Evolutionary conservation across 192 early-diverging fungal genomes (phyloP).

Genomic region (Anaeromyces robustus): DNA sequence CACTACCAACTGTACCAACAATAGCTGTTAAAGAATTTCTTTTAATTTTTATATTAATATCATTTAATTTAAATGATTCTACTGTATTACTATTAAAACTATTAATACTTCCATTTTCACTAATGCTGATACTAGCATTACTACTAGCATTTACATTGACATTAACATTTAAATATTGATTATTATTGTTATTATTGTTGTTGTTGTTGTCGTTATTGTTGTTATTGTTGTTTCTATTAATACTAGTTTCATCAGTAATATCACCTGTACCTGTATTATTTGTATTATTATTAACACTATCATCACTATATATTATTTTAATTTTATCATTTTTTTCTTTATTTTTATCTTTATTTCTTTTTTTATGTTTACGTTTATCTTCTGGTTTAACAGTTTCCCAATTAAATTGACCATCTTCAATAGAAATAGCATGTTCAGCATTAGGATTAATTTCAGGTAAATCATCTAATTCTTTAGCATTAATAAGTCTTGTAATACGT

Average conservation of each 20-base stretch:
- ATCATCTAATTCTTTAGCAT: slow-evolving; percentile 25
- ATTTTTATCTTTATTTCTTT: no score
- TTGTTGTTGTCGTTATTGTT: no score
- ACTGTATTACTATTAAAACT: no score
- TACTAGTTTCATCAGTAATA: not conserved
- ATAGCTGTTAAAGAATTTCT: slow-evolving; percentile 22
- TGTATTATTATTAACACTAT: not conserved
- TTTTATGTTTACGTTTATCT: not conserved
- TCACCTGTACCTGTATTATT: no score
- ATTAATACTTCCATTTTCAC: not conserved
- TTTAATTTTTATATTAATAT: slow-evolving; percentile 23
- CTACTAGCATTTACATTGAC: no score
- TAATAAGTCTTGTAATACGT: slow-evolving; percentile 64
- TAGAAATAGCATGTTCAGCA: slow-evolving; percentile 40
- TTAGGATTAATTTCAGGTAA: slow-evolving; percentile 51
- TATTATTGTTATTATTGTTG: slow-evolving; percentile 1
- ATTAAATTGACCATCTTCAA: slow-evolving; percentile 41
- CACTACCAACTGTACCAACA: slow-evolving; percentile 43
- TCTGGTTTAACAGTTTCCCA: slow-evolving; percentile 33
- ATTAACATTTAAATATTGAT: no score
- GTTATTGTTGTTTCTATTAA: no score
- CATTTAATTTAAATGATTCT: slow-evolving; percentile 2
- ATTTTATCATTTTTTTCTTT: not conserved
- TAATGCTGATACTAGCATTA: no score
- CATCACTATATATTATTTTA: slow-evolving; percentile 1